Percentiles rank a stretch among this genome's conserved stretches.
Conservation (phyloP, 2,329 filamentous ascomycete genomes). For the Boeremia lycopersici region DNA sequence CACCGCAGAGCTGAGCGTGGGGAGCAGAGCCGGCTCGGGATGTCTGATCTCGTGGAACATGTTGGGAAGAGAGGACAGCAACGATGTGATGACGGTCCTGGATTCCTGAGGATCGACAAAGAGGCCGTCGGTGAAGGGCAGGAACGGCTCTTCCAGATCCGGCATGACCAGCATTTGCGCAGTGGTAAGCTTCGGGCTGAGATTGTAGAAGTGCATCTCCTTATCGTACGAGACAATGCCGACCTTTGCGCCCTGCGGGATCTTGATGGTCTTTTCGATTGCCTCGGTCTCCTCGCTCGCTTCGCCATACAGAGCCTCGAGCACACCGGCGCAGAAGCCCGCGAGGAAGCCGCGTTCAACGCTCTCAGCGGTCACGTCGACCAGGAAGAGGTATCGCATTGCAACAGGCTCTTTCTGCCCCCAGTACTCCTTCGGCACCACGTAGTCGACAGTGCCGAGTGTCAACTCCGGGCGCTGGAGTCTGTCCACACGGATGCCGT, state of each 20-base stretch:
- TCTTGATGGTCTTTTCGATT: constrained; percentile 58
- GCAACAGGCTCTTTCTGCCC: constrained; percentile 84
- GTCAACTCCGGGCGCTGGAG: constrained; percentile 88
- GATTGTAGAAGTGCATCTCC: constrained; percentile 97
- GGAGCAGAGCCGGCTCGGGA: constrained; percentile 85
- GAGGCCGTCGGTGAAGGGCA: constrained; percentile 86
- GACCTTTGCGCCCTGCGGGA: constrained; percentile 83
- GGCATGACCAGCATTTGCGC: constrained; percentile 99
- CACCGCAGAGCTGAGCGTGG: constrained; percentile 81
- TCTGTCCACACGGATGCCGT: constrained; percentile 85
- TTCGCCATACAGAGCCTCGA: constrained; percentile 80
- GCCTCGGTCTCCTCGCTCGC: constrained; percentile 53
- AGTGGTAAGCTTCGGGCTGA: constrained; percentile 77
- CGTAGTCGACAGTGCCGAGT: constrained; percentile 91
- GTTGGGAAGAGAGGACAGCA: constrained; percentile 80
- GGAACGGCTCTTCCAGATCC: constrained; percentile 94
- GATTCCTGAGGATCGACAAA: constrained; percentile 95
- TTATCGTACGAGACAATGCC: constrained; percentile 97
- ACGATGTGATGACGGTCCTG: constrained; percentile 81
- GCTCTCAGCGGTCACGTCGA: constrained; percentile 91
- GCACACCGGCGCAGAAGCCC: constrained; percentile 87
- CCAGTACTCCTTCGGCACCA: constrained; percentile 99
- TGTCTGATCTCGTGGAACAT: constrained; percentile 90
- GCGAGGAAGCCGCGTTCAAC: constrained; percentile 90
- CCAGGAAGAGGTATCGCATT: constrained; percentile 84